Evolutionary conservation across 345 rosid genomes (phyloP).

Genomic region (Eutrema yunnanense): DNA sequence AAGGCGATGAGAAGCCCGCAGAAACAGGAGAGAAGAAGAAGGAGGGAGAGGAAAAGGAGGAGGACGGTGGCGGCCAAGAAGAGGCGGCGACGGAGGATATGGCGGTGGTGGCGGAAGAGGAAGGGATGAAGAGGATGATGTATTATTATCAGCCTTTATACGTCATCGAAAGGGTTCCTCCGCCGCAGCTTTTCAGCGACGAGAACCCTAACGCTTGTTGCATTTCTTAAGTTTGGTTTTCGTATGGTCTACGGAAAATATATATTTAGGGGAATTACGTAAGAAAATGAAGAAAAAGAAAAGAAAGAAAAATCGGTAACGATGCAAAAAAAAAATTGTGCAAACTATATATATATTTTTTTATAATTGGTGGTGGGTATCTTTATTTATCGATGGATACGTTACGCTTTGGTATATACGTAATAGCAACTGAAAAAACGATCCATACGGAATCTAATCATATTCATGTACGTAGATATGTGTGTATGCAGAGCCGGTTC

Average conservation of each 20-base stretch:
- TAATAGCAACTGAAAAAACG: not conserved
- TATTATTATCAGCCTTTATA: slow-evolving; percentile 58
- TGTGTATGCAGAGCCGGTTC: not conserved
- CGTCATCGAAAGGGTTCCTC: slow-evolving; percentile 64
- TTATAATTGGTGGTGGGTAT: slow-evolving; percentile 13
- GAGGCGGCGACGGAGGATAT: slow-evolving; percentile 8
- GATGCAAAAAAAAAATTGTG: not conserved
- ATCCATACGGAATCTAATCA: slow-evolving; percentile 6
- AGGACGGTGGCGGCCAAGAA: slow-evolving; percentile 8
- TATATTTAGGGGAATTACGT: slow-evolving; percentile 11
- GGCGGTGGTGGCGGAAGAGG: slow-evolving; percentile 38
- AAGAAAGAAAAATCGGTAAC: not conserved
- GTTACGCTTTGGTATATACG: slow-evolving; percentile 12
- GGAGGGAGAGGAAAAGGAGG: slow-evolving; percentile 6
- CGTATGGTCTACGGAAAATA: not conserved
- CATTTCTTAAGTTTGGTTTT: slow-evolving; percentile 41
- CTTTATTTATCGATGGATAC: slow-evolving; percentile 8
- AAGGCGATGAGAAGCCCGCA: slow-evolving; percentile 30
- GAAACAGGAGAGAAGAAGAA: slow-evolving; percentile 35
- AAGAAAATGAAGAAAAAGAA: not conserved
- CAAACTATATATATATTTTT: not conserved
- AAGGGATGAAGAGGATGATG: slow-evolving; percentile 56
- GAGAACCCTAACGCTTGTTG: slow-evolving; percentile 96
- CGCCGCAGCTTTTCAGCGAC: slow-evolving; percentile 93
- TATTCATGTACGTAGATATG: not conserved